phyloP scores from a whole-genome alignment of 257 asterid species.

The Linaria vulgaris region DNA sequence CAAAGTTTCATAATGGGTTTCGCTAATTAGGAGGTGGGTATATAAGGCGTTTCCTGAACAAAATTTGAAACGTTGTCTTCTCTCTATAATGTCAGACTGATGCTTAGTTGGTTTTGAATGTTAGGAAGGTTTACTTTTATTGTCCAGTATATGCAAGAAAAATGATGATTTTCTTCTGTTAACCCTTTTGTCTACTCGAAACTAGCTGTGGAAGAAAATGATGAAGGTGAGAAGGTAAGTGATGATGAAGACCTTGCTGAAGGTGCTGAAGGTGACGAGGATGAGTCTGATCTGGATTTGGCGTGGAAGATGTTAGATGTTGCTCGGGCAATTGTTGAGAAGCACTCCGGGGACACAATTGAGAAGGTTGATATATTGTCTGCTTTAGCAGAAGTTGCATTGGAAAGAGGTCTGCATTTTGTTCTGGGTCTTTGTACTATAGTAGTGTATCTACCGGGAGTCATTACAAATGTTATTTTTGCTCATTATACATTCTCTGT shows the following conservation, averaged over 20 bases:
- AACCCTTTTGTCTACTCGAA: constrained; percentile 14
- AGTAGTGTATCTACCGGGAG: not conserved
- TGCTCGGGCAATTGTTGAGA: constrained; percentile 93
- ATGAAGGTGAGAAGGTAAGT: constrained; percentile 53
- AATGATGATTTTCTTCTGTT: not conserved
- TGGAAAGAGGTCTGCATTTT: constrained; percentile 79
- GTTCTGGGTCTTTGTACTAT: not conserved
- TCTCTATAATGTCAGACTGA: not conserved
- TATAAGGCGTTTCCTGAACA: not conserved
- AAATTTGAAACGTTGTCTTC: not conserved
- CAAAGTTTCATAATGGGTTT: not conserved
- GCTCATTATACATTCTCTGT: constrained; percentile 25
- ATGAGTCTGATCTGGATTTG: constrained; percentile 95
- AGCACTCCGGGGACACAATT: constrained; percentile 65
- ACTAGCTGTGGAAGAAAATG: constrained; percentile 35
- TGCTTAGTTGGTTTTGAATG: constrained; percentile 5
- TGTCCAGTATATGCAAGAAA: not conserved
- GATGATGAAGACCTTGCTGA: constrained; percentile 72
- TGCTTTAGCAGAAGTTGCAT: constrained; percentile 92
- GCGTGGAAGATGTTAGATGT: constrained; percentile 99
- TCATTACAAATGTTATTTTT: constrained; percentile 15
- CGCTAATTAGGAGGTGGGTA: not conserved
- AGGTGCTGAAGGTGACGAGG: constrained; percentile 89
- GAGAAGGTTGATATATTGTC: constrained; percentile 93
- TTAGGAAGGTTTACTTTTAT: constrained; percentile 5